A percentile compares a stretch with the other conserved stretches of the same genome.
These are phyloP conservation scores for Fraxinus sp. DNA, from an alignment of 305 asterid genomes.

Conservation along the genomic window DNA sequence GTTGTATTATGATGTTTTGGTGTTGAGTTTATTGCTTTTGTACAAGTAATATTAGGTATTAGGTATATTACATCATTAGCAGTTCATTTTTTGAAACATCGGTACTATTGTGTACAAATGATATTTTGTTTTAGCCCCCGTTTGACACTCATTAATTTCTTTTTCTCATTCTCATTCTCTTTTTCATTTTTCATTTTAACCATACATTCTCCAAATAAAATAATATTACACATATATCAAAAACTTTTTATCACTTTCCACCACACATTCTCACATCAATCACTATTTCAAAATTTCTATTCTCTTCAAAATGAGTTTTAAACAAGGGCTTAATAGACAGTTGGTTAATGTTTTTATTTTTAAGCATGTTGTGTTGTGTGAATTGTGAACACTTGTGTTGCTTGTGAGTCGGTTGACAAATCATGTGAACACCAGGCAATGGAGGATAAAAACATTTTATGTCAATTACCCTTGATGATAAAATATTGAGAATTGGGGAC, in stretches of 20 bases:
- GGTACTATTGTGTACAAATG: not conserved
- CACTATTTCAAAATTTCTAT: too few species aligned
- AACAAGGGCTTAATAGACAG: not conserved
- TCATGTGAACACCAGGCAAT: not conserved
- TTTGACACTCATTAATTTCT: too few species aligned
- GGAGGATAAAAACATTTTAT: not conserved
- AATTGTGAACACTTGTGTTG: not conserved
- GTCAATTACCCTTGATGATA: not conserved
- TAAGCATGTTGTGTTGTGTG: not conserved
- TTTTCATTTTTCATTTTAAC: too few species aligned
- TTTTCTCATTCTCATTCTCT: too few species aligned
- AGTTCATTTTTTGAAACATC: too few species aligned
- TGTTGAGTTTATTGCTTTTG: not conserved
- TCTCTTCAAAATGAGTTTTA: too few species aligned
- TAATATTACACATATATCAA: too few species aligned
- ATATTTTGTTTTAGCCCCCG: too few species aligned
- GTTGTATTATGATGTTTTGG: not conserved
- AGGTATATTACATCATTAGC: not conserved
- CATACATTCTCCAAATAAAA: too few species aligned
- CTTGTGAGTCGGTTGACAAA: not conserved
- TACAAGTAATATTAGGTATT: not conserved
- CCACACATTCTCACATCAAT: too few species aligned
- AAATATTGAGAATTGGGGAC: not conserved
- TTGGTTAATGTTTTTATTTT: not conserved
- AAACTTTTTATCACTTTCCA: too few species aligned